A percentile compares a stretch with the other conserved stretches of the same genome.
phyloP scores from a whole-genome alignment of 495 filamentous ascomycete genomes.

The Poronia punctata region DNA sequence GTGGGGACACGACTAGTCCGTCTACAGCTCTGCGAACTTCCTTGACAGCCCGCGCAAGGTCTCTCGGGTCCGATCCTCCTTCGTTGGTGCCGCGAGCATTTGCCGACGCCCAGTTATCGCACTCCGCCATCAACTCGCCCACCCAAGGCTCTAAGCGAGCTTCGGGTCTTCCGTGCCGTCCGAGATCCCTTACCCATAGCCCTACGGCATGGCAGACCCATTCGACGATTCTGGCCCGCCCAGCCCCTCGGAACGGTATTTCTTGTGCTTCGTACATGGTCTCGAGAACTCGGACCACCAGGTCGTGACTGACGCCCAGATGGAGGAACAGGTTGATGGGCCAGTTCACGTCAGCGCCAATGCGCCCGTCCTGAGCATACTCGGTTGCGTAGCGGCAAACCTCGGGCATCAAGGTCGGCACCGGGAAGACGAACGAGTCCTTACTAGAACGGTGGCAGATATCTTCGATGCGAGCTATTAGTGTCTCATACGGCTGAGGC shows the following conservation, averaged over 20 bases:
- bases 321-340: conserved; percentile 73
- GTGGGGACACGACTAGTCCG: conserved; percentile 13
- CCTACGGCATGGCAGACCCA: conserved; percentile 34
- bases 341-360: conserved; percentile 59
- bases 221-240: conserved; percentile 32
- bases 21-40: conserved; percentile 19
- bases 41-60: conserved; percentile 13
- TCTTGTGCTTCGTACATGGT: conserved; percentile 77
- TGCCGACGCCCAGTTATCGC: conserved; percentile 29
- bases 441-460: conserved; percentile 73
- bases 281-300: conserved; percentile 71
- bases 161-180: conserved; percentile 29
- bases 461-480: conserved; percentile 64
- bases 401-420: conserved; percentile 53
- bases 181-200: conserved; percentile 36
- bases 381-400: conserved; percentile 73
- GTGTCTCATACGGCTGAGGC: conserved; percentile 66
- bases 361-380: conserved; percentile 57
- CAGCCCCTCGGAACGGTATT: conserved; percentile 67
- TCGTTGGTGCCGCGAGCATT: conserved; percentile 14
- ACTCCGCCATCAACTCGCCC: conserved; percentile 32
- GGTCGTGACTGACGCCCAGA: conserved; percentile 66
- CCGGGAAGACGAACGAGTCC: conserved; percentile 66
- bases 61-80: conserved; percentile 25
- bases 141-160: conserved; percentile 34